Evolutionary conservation across 2,329 filamentous ascomycete genomes (phyloP).

Genomic region (Stagonosporopsis chrysanthemi): DNA sequence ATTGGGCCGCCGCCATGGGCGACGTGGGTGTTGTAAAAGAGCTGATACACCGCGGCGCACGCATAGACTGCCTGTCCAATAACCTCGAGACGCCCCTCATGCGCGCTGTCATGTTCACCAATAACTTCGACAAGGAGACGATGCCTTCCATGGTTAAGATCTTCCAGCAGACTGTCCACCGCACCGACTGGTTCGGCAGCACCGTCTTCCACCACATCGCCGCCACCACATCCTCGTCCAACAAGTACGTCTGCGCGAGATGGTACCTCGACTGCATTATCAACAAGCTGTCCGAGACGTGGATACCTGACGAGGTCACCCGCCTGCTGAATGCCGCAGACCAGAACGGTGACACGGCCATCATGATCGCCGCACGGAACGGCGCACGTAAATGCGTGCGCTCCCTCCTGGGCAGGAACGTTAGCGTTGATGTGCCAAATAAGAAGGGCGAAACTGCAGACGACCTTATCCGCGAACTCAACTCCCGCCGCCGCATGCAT

Average conservation of each 20-base stretch:
- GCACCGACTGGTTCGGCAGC: slow-evolving; percentile 79
- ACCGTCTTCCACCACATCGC: slow-evolving; percentile 96
- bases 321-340: slow-evolving; percentile 83
- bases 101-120: slow-evolving; percentile 93
- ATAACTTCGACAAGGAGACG: slow-evolving; percentile 92
- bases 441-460: slow-evolving; percentile 82
- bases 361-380: slow-evolving; percentile 85
- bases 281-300: slow-evolving; percentile 81
- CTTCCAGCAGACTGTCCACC: slow-evolving; percentile 80
- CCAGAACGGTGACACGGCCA: slow-evolving; percentile 87
- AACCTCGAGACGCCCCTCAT: slow-evolving; percentile 86
- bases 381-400: slow-evolving; percentile 78
- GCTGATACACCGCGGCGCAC: slow-evolving; percentile 80
- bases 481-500: slow-evolving; percentile 71
- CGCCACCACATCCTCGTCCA: slow-evolving; percentile 82
- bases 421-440: slow-evolving; percentile 83
- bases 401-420: slow-evolving; percentile 75
- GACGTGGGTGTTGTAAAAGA: slow-evolving; percentile 91
- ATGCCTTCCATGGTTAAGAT: slow-evolving; percentile 86
- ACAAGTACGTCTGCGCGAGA: slow-evolving; percentile 85
- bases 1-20: slow-evolving; percentile 98
- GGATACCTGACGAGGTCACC: slow-evolving; percentile 78
- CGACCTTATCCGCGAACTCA: slow-evolving; percentile 77
- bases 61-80: slow-evolving; percentile 70
- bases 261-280: slow-evolving; percentile 94